Base-by-base conservation (phyloP, 768 basidiomycete species). In the Rhodocollybia butyracea region DNA sequence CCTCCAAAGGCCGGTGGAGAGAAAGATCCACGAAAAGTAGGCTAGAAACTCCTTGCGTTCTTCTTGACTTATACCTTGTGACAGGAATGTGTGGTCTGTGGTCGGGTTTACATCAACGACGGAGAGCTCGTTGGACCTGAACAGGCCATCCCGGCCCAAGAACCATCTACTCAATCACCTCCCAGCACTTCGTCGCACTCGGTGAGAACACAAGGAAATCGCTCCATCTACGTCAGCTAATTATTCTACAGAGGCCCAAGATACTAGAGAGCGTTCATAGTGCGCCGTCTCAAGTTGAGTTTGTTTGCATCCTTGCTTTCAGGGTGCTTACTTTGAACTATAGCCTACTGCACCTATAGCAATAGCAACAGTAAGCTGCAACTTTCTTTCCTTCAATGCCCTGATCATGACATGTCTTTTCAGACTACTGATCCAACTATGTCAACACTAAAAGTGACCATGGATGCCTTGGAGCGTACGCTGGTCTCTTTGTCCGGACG, bases 61-160 rank as follows among this genome's bases (percentile, higher is more conserved):
- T 19, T 29, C 42, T 40, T 27, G 46, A 39, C 39, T 45, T 32
- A 52, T 30, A 59, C 43, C 39, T 56, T 36, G 31, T 13, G n/a
- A 50, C 57, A 91, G 90, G 88, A 90, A 75, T 92, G 90, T 61
- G 89, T 92, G 26, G 76, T 89, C 55, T 92, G 90, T 66, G 78
- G 78, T 36, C 75, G 72, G n/a, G 69, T 82, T 19, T 91, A 88
- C 68, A 58, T 79, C 27, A 75, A 77, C 13, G 80, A 85, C 63
- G 61, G 69, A 8, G 83, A 84, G 2, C 48, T 64, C 70, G 72
- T 59, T 69, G 76, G 58, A 85, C 82, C 31, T 67, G 74, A 59
- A 78, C 79, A 59, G 71, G 60, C 19, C 84, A 31, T 64, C 81
- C 42, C 73, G 46, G 60, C 61, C 11, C 38, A n/a, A 53, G 12